Evolutionary conservation across 495 filamentous ascomycete species (phyloP).

Genomic region (Lindgomyces ingoldianus): DNA sequence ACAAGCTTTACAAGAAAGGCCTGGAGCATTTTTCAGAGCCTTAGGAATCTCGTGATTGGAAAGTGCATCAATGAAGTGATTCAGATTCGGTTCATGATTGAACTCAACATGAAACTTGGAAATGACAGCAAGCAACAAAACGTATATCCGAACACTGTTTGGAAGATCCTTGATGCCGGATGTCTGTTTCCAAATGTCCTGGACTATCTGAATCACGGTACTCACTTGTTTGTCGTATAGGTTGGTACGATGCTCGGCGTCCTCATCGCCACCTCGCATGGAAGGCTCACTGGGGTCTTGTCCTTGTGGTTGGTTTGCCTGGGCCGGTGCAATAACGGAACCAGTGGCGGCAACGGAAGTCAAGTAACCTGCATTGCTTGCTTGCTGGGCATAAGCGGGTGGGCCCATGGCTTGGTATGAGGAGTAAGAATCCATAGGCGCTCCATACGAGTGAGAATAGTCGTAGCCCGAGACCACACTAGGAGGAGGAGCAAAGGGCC

Average conservation of each 20-base stretch:
- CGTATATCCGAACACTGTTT: conserved; percentile 61
- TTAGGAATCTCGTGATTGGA: conserved; percentile 65
- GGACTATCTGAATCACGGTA: conserved; percentile 58
- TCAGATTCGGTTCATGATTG: conserved; percentile 55
- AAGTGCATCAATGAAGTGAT: conserved; percentile 67
- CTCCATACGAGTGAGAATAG: conserved; percentile 25
- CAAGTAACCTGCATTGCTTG: conserved; percentile 22
- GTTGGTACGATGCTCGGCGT: conserved; percentile 26
- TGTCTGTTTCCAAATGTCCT: conserved; percentile 63
- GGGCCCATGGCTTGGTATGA: conserved; percentile 25
- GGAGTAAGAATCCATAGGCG: conserved; percentile 21
- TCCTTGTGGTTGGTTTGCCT: neutral
- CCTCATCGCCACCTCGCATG: neutral
- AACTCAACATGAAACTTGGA: conserved; percentile 58
- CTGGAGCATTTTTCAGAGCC: conserved; percentile 65
- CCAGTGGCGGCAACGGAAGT: conserved; percentile 17
- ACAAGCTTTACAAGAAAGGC: conserved; percentile 65
- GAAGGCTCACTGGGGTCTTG: too few relatives aligned
- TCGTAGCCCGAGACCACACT: conserved; percentile 22
- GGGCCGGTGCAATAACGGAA: conserved; percentile 11
- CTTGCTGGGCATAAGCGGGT: conserved; percentile 11
- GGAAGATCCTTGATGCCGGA: conserved; percentile 63
- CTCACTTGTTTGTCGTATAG: conserved; percentile 55
- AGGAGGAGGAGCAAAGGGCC: conserved; percentile 43
- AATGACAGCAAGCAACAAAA: conserved; percentile 63